A percentile compares a stretch with the other conserved stretches of the same genome.
Evolutionary conservation across 2,329 filamentous ascomycete genomes (phyloP).

Genomic region (Purpureocillium lavendulum): DNA sequence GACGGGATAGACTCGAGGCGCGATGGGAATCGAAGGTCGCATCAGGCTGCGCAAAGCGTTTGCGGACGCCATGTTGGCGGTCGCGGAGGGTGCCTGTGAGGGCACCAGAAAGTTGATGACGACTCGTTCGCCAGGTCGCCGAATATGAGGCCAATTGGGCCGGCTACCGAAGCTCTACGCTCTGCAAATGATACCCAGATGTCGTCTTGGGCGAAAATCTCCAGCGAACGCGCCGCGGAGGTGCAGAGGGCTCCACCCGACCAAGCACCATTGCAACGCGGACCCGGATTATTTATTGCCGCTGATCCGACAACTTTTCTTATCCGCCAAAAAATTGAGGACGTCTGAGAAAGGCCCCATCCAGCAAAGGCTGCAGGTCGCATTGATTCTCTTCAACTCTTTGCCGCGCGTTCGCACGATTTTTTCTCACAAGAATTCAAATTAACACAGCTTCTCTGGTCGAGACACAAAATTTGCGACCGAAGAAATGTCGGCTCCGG

Average conservation of each 20-base stretch:
- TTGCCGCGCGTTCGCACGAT: too few relatives aligned
- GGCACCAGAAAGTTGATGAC: background rate
- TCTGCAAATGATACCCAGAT: background rate
- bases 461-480: too few relatives aligned
- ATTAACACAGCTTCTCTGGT: too few relatives aligned
- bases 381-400: too few relatives aligned
- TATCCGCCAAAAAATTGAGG: constrained; percentile 13
- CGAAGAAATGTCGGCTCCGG: constrained; percentile 24
- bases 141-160: constrained; percentile 21
- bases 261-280: background rate
- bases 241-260: background rate
- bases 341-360: constrained; percentile 1
- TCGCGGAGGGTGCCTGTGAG: constrained; percentile 4
- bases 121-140: constrained; percentile 10
- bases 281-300: constrained; percentile 18
- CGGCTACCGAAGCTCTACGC: background rate
- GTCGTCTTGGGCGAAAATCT: constrained; percentile 5
- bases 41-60: constrained; percentile 34
- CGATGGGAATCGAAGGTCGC: constrained; percentile 22
- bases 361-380: background rate
- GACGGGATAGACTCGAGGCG: constrained; percentile 23
- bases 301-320: constrained; percentile 21
- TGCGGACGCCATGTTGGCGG: constrained; percentile 25
- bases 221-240: constrained; percentile 1
- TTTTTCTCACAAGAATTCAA: too few relatives aligned